phyloP scores from a whole-genome alignment of 768 basidiomycete genomes.

The Tylopilus sp. region DNA sequence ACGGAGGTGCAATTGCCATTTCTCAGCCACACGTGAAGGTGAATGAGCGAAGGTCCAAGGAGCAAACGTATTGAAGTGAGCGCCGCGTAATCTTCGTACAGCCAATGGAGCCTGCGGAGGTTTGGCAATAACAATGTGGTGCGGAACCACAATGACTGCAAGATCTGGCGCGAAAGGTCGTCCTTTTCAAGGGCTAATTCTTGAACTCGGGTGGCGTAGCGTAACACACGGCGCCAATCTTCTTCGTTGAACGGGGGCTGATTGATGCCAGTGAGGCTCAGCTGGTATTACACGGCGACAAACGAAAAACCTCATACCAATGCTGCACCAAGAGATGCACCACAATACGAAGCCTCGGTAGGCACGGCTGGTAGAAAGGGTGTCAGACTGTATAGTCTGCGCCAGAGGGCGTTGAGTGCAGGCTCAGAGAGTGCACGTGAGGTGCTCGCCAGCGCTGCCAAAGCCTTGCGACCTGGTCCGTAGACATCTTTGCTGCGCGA shows the following conservation, averaged over 20 bases:
- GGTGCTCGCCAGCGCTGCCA: slow-evolving; percentile 13
- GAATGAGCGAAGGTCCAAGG: neutral
- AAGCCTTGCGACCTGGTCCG: neutral
- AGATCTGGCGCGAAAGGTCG: neutral
- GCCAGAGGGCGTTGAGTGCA: slow-evolving; percentile 16
- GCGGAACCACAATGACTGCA: slow-evolving; percentile 2
- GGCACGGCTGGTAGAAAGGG: slow-evolving; percentile 6
- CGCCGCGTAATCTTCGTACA: neutral
- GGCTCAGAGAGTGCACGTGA: slow-evolving; percentile 11
- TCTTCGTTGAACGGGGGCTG: neutral
- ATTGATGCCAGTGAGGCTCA: neutral
- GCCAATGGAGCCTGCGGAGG: neutral
- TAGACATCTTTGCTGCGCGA: neutral
- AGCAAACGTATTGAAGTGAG: neutral
- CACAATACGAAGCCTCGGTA: neutral
- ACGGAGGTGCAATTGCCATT: neutral
- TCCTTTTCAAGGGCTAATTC: neutral
- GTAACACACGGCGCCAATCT: neutral
- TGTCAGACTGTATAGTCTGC: slow-evolving; percentile 4
- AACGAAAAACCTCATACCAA: neutral
- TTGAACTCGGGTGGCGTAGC: slow-evolving; percentile 6
- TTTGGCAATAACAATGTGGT: slow-evolving; percentile 4
- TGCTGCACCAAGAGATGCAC: neutral
- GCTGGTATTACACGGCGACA: neutral
- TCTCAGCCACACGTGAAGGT: slow-evolving; percentile 1